A percentile compares a stretch with the other conserved stretches of the same genome.
These are phyloP conservation scores for Basipetospora chlamydospora DNA, from an alignment of 2,329 filamentous ascomycete species.

Conservation along the genomic window DNA sequence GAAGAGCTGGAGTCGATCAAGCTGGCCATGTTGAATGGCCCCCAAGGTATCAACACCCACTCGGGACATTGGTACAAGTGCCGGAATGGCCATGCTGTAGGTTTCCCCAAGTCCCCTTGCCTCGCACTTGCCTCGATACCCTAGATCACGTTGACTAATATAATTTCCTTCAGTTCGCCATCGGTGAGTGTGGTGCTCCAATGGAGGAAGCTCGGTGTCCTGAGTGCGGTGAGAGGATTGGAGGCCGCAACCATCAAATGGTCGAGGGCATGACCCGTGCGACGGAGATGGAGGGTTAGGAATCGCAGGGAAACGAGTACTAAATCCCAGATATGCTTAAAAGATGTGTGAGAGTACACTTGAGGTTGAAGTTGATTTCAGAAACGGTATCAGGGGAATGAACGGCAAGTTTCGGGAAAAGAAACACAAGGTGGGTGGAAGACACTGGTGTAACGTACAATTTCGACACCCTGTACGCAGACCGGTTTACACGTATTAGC, in stretches of 20 bases:
- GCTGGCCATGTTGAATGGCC: constrained; percentile 29
- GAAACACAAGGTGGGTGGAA: too few species aligned
- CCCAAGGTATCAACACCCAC: constrained; percentile 21
- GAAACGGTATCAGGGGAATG: too few species aligned
- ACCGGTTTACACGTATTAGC: too few species aligned
- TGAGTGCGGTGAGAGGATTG: constrained; percentile 43
- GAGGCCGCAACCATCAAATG: constrained; percentile 35
- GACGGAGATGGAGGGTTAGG: constrained; percentile 1
- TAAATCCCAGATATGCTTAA: too few species aligned
- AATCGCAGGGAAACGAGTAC: too few species aligned
- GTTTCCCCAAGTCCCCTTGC: constrained; percentile 1
- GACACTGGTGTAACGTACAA: too few species aligned
- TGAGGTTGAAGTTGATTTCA: too few species aligned
- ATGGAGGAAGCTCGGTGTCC: constrained; percentile 48
- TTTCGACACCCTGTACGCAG: too few species aligned
- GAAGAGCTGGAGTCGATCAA: constrained; percentile 29
- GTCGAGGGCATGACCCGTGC: constrained; percentile 34
- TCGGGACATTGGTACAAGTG: constrained; percentile 20
- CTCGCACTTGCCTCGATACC: not conserved
- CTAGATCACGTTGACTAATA: constrained; percentile 1
- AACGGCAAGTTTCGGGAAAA: too few species aligned
- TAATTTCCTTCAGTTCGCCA: constrained; percentile 45
- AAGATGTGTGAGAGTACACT: too few species aligned
- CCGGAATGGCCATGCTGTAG: constrained; percentile 15
- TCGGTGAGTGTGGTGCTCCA: constrained; percentile 53